Evolutionary conservation across 345 rosid species (phyloP), one percentile per base, ranked within the genome.

Genomic region (Triadica sebifera): DNA sequence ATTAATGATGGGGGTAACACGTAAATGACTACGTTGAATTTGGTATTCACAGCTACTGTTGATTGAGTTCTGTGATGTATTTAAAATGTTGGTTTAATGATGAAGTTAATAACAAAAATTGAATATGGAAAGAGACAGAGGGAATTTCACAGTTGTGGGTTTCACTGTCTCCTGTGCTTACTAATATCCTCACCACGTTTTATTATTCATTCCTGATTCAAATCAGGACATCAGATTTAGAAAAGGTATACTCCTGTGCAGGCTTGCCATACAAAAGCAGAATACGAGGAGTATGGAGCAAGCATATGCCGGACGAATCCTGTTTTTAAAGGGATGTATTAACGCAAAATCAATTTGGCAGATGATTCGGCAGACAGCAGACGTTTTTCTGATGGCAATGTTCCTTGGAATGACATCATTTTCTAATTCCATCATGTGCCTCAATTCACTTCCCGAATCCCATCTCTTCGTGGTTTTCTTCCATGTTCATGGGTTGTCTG

Each of bases 251-350:
- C 74, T 71, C 11, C 12, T 50, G 56, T 79, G 74, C 92, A 95
- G 99, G 91, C 97, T 72, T 91, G 97, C 80, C 97, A 94, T 81
- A 95, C 99, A 71, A 95, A 95, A 88, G 97, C 85, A 73, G 99
- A 96, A 80, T 96, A 96, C 0, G 97, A 93, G 75, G 99, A 96
- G 83, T 87, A 85, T 69, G 99, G 99, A 79, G 97, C 99, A 51
- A 93, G 98, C 86, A 91, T 96, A 70, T 96, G 99, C 81, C 99
- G 99, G 24, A 87, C 99, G 66, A 96, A 96, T 86, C 98, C 99
- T n/a, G 94, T 93, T 65, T 96, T 96, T 86, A 96, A 96, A 81
- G 99, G 99, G 69, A 96, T 96, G 99, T 96, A 88, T 80, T 96
- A 80, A 87, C 71, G 63, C 72, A 46, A 46, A 47, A 10, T 45